A percentile compares a stretch with the other conserved stretches of the same genome.
Evolutionary conservation across 345 rosid genomes (phyloP).

Genomic region (Arabidopsis suecica): DNA sequence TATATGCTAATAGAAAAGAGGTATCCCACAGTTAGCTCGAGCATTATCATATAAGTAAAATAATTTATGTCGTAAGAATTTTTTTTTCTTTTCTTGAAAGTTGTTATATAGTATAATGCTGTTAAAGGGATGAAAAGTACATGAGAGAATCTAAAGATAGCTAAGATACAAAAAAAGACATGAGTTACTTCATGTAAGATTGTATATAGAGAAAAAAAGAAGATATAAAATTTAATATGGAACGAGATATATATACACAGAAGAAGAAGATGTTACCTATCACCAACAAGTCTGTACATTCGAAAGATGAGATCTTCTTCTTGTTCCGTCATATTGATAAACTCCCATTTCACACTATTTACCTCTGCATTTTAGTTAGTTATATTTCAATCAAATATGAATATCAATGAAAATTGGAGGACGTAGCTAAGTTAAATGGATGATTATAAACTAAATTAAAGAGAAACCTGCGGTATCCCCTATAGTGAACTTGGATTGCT

Average conservation of each 20-base stretch:
- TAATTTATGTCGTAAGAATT: neutral
- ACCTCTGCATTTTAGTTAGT: conserved; percentile 52
- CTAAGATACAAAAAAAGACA: no score
- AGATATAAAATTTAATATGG: neutral
- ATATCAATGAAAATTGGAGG: neutral
- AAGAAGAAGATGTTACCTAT: conserved; percentile 43
- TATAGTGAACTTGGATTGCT: conserved; percentile 30
- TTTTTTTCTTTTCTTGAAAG: no score
- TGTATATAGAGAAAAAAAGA: no score
- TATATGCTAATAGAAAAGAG: neutral
- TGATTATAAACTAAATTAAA: conserved; percentile 6
- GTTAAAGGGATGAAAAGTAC: no score
- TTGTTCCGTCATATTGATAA: conserved; percentile 61
- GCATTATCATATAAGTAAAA: neutral
- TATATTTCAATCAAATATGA: neutral
- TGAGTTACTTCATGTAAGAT: no score
- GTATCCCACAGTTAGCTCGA: neutral
- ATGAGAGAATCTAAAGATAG: no score
- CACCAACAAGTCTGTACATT: conserved; percentile 70
- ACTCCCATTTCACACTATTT: conserved; percentile 62
- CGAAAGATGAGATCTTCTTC: conserved; percentile 74
- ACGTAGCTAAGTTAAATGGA: neutral
- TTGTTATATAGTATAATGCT: no score
- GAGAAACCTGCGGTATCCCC: conserved; percentile 33
- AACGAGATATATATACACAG: neutral